A percentile compares a stretch with the other conserved stretches of the same genome.
phyloP scores from a whole-genome alignment of 163 green algal species.

The Chlamydomonas reinhardtii region DNA sequence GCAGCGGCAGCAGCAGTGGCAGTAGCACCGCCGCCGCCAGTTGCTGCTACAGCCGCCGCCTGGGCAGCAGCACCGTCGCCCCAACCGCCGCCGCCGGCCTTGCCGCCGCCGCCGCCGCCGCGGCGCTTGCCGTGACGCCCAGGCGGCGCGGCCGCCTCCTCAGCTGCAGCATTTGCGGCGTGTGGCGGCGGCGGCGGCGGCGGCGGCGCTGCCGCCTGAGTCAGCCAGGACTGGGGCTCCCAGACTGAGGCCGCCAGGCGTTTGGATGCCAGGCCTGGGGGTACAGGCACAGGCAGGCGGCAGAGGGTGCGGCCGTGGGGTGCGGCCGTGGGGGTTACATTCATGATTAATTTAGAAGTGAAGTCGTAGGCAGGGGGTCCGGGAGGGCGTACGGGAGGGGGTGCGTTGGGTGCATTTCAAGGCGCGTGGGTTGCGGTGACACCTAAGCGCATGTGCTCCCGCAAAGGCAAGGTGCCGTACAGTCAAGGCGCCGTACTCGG shows the following conservation, averaged over 20 bases:
- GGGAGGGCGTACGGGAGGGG: too few relatives aligned
- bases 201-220: background rate
- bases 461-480: too few relatives aligned
- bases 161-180: background rate
- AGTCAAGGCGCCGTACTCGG: too few relatives aligned
- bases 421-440: too few relatives aligned
- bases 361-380: too few relatives aligned
- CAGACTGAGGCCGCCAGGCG: constrained; percentile 33
- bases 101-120: background rate
- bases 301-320: too few relatives aligned
- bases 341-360: too few relatives aligned
- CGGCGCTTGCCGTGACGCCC: background rate
- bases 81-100: background rate
- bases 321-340: too few relatives aligned
- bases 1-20: background rate
- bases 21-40: too few relatives aligned
- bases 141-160: background rate
- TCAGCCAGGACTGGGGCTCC: constrained; percentile 29
- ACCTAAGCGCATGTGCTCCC: too few relatives aligned
- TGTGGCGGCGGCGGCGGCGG: background rate
- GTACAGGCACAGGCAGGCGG: too few relatives aligned
- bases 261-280: background rate
- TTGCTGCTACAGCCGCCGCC: background rate
- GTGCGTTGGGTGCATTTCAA: too few relatives aligned
- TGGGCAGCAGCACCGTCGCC: background rate